A percentile compares a stretch with the other conserved stretches of the same genome.
Evolutionary conservation across 495 filamentous ascomycete genomes (phyloP).

Genomic region (Coniosporium apollinis): DNA sequence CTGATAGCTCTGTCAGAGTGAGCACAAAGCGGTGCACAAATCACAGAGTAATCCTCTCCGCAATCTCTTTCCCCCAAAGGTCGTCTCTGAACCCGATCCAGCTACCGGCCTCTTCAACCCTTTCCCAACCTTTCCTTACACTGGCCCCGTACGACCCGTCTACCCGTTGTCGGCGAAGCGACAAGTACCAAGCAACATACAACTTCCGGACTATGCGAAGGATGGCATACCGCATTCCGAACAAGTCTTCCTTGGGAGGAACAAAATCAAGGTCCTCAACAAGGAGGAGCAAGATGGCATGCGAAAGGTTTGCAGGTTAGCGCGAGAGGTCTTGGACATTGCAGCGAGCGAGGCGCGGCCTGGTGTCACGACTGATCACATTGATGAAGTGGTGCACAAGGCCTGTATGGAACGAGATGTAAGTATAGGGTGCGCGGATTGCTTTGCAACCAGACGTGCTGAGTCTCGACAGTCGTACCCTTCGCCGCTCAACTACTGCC

Average conservation of each 20-base stretch:
- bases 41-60: conserved; percentile 58
- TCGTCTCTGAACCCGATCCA: conserved; percentile 79
- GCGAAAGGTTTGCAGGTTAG: conserved; percentile 81
- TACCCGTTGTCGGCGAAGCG: conserved; percentile 72
- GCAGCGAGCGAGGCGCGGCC: conserved; percentile 65
- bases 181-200: conserved; percentile 63
- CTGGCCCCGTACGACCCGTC: conserved; percentile 64
- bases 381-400: conserved; percentile 91
- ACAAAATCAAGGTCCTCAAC: conserved; percentile 70
- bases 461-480: conserved; percentile 62
- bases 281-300: conserved; percentile 68
- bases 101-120: conserved; percentile 77
- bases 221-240: conserved; percentile 74
- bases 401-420: conserved; percentile 88
- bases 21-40: conserved; percentile 83
- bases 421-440: conserved; percentile 19
- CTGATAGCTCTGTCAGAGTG: conserved; percentile 32
- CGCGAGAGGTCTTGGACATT: conserved; percentile 85
- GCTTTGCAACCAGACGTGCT: conserved; percentile 1
- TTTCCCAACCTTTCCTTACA: conserved; percentile 70
- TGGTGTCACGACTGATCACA: conserved; percentile 88
- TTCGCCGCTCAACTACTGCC: conserved; percentile 86
- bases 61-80: conserved; percentile 51
- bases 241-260: conserved; percentile 46
- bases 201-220: conserved; percentile 66